Percentiles rank a stretch among this genome's conserved stretches.
Evolutionary conservation across 805 yeast genomes (phyloP).

Genomic region (Wickerhamiella qilinensis): DNA sequence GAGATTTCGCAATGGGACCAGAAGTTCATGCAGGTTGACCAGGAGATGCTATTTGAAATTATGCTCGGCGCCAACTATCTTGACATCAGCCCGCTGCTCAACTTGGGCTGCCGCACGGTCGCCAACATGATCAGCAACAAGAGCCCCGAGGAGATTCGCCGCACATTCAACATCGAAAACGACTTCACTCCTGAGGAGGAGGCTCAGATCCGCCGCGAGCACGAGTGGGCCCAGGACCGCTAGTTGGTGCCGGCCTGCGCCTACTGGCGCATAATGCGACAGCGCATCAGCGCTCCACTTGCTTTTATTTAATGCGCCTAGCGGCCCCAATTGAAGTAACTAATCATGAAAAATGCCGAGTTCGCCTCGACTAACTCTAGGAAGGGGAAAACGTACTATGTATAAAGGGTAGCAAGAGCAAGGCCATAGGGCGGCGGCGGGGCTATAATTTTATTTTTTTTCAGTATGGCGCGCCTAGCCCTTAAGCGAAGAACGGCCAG

Average conservation of each 20-base stretch:
- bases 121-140: conserved; percentile 34
- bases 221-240: conserved; percentile 29
- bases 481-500: conserved; percentile 87
- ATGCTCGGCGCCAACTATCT: conserved; percentile 32
- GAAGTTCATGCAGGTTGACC: conserved; percentile 85
- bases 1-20: conserved; percentile 95
- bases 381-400: too few relatives aligned
- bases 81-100: conserved; percentile 30
- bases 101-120: conserved; percentile 33
- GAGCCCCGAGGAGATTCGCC: conserved; percentile 30
- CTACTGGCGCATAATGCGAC: too few relatives aligned
- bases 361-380: too few relatives aligned
- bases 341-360: too few relatives aligned
- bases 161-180: conserved; percentile 29
- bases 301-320: too few relatives aligned
- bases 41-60: conserved; percentile 33
- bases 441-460: too few relatives aligned
- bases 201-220: conserved; percentile 30
- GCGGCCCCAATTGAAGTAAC: too few relatives aligned
- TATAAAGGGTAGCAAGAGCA: too few relatives aligned
- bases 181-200: conserved; percentile 34
- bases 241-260: too few relatives aligned
- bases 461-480: too few relatives aligned
- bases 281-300: too few relatives aligned
- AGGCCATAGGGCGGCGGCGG: too few relatives aligned